Evolutionary conservation across 2,329 filamentous ascomycete species (phyloP).

Genomic region (Alternaria gaisen): DNA sequence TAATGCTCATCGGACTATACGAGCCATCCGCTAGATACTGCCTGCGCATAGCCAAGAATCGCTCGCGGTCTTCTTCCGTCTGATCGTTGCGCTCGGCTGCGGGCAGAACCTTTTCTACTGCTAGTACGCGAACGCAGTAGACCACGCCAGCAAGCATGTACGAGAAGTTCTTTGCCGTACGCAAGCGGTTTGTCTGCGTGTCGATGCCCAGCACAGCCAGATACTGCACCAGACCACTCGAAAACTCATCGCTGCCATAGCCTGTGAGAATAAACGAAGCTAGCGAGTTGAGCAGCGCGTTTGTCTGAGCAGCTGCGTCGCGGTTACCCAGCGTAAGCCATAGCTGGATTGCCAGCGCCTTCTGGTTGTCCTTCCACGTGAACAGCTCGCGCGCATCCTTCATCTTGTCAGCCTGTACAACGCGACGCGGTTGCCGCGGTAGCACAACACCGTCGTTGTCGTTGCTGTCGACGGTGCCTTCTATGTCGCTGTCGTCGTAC

Average conservation of each 20-base stretch:
- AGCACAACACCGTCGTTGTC: conserved; percentile 13
- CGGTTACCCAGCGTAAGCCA: conserved; percentile 10
- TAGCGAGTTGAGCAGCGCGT: conserved; percentile 7
- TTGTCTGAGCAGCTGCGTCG: conserved; percentile 3
- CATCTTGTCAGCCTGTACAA: conserved; percentile 7
- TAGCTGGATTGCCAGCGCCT: conserved; percentile 17
- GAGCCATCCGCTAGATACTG: conserved; percentile 28
- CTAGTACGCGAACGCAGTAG: conserved; percentile 28
- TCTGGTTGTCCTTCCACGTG: conserved; percentile 15
- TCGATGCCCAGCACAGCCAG: conserved; percentile 5
- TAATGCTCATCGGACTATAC: conserved; percentile 31
- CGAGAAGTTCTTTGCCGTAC: conserved; percentile 20
- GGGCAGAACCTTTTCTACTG: conserved; percentile 26
- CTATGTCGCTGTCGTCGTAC: conserved; percentile 10
- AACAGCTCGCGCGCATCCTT: conserved; percentile 23
- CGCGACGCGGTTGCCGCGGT: background rate
- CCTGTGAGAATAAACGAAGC: conserved; percentile 11
- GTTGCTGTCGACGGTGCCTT: conserved; percentile 3
- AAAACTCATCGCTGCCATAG: background rate
- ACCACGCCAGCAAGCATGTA: conserved; percentile 29
- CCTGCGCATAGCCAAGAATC: conserved; percentile 19
- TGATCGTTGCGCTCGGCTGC: conserved; percentile 8
- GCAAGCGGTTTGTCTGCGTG: conserved; percentile 10
- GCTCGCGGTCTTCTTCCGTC: conserved; percentile 19
- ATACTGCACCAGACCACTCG: conserved; percentile 1